Evolutionary conservation across 1,284 basidiomycete species (phyloP).

Genomic region (Ganoderma sinense): DNA sequence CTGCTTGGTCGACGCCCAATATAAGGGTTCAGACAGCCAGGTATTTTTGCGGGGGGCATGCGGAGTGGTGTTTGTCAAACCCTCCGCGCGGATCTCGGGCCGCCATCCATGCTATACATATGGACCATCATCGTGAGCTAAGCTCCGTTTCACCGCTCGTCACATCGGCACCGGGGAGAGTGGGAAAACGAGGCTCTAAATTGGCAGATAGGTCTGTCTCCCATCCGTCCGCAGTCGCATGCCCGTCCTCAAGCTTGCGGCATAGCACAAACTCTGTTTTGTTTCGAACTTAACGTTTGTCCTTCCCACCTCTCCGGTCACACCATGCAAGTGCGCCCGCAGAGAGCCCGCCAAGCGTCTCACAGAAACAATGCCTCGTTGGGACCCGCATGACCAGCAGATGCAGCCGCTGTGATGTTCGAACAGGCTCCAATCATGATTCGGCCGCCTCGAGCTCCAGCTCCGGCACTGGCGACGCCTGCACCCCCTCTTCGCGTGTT

Average conservation of each 20-base stretch:
- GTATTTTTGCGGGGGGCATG: no score
- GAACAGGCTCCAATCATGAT: neutral
- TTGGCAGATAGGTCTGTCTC: neutral
- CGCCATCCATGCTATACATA: neutral
- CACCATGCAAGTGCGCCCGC: neutral
- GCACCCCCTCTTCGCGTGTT: neutral
- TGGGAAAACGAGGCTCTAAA: neutral
- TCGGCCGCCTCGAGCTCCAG: neutral
- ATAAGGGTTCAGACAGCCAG: no score
- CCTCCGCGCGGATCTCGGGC: neutral
- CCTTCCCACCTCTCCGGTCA: neutral
- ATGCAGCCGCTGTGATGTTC: neutral
- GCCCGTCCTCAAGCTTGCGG: neutral
- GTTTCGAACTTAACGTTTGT: neutral
- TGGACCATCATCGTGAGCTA: conserved; percentile 2
- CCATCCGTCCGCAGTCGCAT: neutral
- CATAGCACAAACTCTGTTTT: neutral
- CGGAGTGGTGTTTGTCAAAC: neutral
- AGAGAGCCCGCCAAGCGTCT: neutral
- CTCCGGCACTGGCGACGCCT: neutral
- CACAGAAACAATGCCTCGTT: neutral
- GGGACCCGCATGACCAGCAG: neutral
- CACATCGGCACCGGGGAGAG: conserved; percentile 1
- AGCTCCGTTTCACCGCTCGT: neutral
- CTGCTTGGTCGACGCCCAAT: no score